Evolutionary conservation across 176 grass and related monocot genomes (phyloP).

Genomic region (Zoysia japonica): DNA sequence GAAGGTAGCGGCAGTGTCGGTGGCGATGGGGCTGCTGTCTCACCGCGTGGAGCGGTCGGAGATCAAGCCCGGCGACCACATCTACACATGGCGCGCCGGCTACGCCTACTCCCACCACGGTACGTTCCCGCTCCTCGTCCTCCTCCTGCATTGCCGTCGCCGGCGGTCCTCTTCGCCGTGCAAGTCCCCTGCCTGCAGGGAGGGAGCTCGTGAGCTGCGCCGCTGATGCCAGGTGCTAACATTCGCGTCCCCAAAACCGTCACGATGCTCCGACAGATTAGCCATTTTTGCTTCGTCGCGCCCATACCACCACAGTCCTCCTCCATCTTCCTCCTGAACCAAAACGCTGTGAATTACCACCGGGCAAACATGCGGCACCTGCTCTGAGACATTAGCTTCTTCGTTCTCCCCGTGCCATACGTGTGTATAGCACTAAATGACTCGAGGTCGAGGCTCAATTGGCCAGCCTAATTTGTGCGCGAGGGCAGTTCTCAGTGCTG

Average conservation of each 20-base stretch:
- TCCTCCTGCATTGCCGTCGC: not conserved
- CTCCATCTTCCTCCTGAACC: not conserved
- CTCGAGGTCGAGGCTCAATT: too few species aligned
- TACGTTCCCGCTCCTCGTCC: not conserved
- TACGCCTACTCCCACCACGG: conserved; percentile 80
- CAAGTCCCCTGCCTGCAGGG: not conserved
- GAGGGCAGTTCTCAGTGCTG: too few species aligned
- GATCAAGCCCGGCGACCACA: conserved; percentile 76
- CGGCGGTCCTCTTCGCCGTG: not conserved
- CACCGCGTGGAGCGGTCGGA: conserved; percentile 57
- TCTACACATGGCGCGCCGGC: conserved; percentile 77
- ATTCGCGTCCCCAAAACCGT: not conserved
- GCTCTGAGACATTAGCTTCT: not conserved
- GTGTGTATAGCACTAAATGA: too few species aligned
- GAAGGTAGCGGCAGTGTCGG: not conserved
- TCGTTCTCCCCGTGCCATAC: too few species aligned
- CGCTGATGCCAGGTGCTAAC: not conserved
- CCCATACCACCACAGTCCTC: not conserved
- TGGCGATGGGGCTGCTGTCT: conserved; percentile 53
- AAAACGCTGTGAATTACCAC: not conserved
- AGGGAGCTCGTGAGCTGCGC: not conserved
- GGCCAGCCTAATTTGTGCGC: too few species aligned
- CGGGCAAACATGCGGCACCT: not conserved
- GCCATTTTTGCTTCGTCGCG: not conserved
- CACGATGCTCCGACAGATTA: too few species aligned